Percentiles rank a stretch among this genome's conserved stretches.
These are phyloP conservation scores for Mrakia hoshinonis DNA, from an alignment of 768 basidiomycete species.

Conservation along the genomic window DNA sequence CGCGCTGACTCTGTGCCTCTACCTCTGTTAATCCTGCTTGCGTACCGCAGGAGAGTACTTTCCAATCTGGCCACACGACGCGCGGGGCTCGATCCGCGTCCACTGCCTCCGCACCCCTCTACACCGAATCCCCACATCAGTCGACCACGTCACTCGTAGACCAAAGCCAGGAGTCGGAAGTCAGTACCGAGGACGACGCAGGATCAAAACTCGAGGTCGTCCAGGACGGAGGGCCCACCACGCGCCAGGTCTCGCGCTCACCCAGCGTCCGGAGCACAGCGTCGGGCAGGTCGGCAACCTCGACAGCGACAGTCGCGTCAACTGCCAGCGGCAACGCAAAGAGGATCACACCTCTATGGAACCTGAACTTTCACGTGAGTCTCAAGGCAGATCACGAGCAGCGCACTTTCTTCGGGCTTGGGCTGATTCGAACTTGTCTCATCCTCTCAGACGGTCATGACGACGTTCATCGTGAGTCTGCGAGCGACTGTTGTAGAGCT, in stretches of 20 bases:
- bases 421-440: not conserved
- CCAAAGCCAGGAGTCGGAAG: not conserved
- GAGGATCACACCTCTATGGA: constrained; percentile 23
- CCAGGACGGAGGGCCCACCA: not conserved
- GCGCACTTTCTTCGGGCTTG: too few species aligned
- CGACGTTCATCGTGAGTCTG: constrained; percentile 9
- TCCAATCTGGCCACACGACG: not conserved
- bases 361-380: constrained; percentile 21
- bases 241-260: not conserved
- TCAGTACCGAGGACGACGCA: not conserved
- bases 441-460: constrained; percentile 5
- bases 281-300: not conserved
- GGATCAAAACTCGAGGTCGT: constrained; percentile 3
- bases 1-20: not conserved
- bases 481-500: too few species aligned
- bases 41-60: not conserved
- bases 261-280: not conserved
- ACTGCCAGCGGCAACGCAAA: not conserved
- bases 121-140: constrained; percentile 1
- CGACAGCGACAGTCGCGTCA: not conserved
- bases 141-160: not conserved
- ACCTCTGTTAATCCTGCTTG: not conserved
- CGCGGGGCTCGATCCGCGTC: not conserved
- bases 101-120: not conserved
- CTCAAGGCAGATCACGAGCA: too few species aligned